Conservation (phyloP, 2,329 filamentous ascomycete genomes). For the Colletotrichum gloeosporioides region DNA sequence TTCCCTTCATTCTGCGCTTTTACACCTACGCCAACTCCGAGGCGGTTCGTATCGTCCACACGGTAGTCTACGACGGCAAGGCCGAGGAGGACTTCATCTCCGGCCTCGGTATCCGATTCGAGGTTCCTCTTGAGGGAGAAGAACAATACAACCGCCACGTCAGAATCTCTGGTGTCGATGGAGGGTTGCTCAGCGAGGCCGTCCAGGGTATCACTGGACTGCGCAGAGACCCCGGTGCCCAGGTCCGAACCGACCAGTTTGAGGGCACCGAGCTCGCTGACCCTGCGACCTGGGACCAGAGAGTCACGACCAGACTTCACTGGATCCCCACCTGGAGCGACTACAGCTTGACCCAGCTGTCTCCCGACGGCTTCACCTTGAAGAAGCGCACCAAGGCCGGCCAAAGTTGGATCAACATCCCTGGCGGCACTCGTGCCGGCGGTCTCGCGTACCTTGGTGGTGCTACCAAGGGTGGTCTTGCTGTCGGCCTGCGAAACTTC, state of each 20-base stretch:
- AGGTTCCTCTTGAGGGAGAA: slow-evolving; percentile 57
- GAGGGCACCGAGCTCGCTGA: slow-evolving; percentile 50
- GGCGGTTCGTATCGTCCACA: slow-evolving; percentile 60
- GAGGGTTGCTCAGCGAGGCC: slow-evolving; percentile 61
- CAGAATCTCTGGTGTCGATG: slow-evolving; percentile 58
- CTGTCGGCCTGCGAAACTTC: slow-evolving; percentile 63
- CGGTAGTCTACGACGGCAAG: slow-evolving; percentile 59
- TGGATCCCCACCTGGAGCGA: slow-evolving; percentile 66
- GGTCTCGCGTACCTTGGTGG: slow-evolving; percentile 65
- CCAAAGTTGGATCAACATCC: slow-evolving; percentile 63
- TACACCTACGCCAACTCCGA: slow-evolving; percentile 65
- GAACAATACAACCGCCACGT: slow-evolving; percentile 65
- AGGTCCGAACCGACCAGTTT: slow-evolving; percentile 55
- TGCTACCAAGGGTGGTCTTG: slow-evolving; percentile 61
- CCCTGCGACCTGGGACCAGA: slow-evolving; percentile 49
- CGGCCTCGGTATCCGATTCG: slow-evolving; percentile 59
- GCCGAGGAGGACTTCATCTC: slow-evolving; percentile 55
- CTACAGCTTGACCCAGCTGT: slow-evolving; percentile 61
- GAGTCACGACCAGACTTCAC: slow-evolving; percentile 50
- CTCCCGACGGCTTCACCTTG: slow-evolving; percentile 64
- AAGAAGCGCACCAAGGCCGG: slow-evolving; percentile 65
- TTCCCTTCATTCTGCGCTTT: slow-evolving; percentile 61
- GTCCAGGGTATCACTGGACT: slow-evolving; percentile 66
- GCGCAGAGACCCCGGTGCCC: slow-evolving; percentile 56
- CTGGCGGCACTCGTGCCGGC: slow-evolving; percentile 58